Base-by-base conservation (phyloP, 2,329 filamentous ascomycete genomes). In the Colletotrichum sp. region DNA sequence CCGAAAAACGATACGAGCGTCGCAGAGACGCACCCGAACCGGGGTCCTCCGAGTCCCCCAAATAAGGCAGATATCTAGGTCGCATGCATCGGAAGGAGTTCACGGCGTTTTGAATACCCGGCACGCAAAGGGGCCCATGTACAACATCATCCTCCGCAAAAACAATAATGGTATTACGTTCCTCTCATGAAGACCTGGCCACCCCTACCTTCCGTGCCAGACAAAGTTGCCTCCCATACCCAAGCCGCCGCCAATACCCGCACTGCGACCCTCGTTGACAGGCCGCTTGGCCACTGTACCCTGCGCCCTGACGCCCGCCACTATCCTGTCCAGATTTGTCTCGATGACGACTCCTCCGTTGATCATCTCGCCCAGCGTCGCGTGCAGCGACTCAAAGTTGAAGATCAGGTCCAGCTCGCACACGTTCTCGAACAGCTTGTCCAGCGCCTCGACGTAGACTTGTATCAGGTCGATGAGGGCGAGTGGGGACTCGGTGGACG, bases 391-490 rank as follows among this genome's bases (percentile, higher is more conserved):
- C 90, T 99, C 97, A 81, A 98, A 99, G 84, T 99, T 99, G 88
- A 99, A 99, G 84, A 99, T 99, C 80, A 99, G 90, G 85, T 99
- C 96, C 72, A 99, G 89, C 88, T 99, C 97, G 90, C 97, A 99
- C 12, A 99, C 97, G 84, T 99, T 98, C 87, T 99, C 97, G 83
- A 99, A 99, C 55, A 99, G 90, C 78, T 95, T 93, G 85, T 99
- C 97, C 44, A 99, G 91, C 1, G 96, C 93, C 86, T 99, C 97
- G 78, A 99, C 97, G 81, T 98, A 99, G 76, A 99, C 97, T 86
- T 99, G 97, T 79, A 99, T 99, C 71, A 99, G 88, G 85, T 99
- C 97, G 77, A 99, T 96, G 28, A 99, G 90, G 1, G 97, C 97
- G 5, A 99, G 93, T 1, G 97, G 97, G 1, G 95, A 98, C 86